These are phyloP conservation scores for Serendipita sp. DNA, from an alignment of 768 basidiomycete species.

Conservation along the genomic window DNA sequence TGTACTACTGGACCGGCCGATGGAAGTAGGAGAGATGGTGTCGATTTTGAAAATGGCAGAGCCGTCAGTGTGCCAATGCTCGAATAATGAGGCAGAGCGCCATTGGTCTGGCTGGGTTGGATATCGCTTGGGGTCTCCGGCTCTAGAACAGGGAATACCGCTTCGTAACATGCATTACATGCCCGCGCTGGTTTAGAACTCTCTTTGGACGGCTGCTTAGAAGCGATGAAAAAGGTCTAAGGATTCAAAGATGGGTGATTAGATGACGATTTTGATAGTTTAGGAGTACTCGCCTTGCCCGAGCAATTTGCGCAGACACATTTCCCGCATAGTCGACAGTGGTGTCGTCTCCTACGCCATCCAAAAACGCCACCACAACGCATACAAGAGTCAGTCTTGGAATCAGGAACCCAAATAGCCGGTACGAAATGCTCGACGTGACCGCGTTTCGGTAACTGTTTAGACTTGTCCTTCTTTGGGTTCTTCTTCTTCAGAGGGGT, in stretches of 20 bases:
- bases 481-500: background rate
- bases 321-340: conserved; percentile 71
- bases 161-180: conserved; percentile 74
- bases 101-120: conserved; percentile 12
- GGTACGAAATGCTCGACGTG: conserved; percentile 70
- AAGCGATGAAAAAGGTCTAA: conserved; percentile 74
- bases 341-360: conserved; percentile 61
- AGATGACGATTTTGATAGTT: background rate
- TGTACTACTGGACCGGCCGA: background rate
- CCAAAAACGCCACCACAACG: conserved; percentile 62
- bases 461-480: conserved; percentile 15
- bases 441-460: conserved; percentile 23
- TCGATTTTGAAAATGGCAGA: conserved; percentile 10
- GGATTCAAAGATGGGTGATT: background rate
- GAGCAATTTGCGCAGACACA: conserved; percentile 82
- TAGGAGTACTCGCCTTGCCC: conserved; percentile 35
- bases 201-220: conserved; percentile 24
- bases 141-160: conserved; percentile 49
- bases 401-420: conserved; percentile 84
- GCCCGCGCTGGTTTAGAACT: conserved; percentile 52
- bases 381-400: conserved; percentile 72
- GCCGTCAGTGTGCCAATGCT: conserved; percentile 8
- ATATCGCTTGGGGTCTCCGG: conserved; percentile 4
- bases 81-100: background rate
- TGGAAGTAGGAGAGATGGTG: conserved; percentile 7